phyloP scores from a whole-genome alignment of 108 stramenopile species.

The Cyclotella distinguenda region DNA sequence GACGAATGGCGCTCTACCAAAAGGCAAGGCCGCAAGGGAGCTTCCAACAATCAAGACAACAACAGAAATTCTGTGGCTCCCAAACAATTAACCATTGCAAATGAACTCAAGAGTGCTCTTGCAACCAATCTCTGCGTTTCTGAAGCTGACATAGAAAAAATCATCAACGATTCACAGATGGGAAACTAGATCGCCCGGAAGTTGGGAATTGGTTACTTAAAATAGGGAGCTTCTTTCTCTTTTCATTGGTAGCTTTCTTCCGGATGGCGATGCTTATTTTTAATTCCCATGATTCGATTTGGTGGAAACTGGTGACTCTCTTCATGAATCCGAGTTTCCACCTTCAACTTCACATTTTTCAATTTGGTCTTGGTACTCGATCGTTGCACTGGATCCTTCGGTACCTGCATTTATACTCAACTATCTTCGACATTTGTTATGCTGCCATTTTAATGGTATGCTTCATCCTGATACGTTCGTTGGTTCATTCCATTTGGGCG shows the following conservation, averaged over 20 bases:
- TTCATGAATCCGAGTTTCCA: not conserved
- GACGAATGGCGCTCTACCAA: not conserved
- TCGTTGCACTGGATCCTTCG: no score
- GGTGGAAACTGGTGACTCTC: not conserved
- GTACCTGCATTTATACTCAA: no score
- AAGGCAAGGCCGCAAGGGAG: not conserved
- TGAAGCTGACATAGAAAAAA: slow-evolving; percentile 8
- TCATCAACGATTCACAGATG: slow-evolving; percentile 2
- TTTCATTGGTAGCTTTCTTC: not conserved
- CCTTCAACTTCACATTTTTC: slow-evolving; percentile 5
- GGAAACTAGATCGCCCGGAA: slow-evolving; percentile 15
- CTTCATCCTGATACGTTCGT: no score
- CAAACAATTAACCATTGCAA: not conserved
- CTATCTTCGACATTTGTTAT: no score
- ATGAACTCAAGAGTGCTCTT: slow-evolving; percentile 1
- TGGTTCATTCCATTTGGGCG: no score
- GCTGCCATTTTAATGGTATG: no score
- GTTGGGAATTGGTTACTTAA: slow-evolving; percentile 1
- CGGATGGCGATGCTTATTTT: not conserved
- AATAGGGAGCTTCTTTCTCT: not conserved
- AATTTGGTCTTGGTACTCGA: no score
- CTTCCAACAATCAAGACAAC: not conserved
- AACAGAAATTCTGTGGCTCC: not conserved
- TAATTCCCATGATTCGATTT: not conserved
- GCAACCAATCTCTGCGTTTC: slow-evolving; percentile 3